These are phyloP conservation scores for Dittrichia graveolens DNA, from an alignment of 129 eudicot genomes.

Conservation along the genomic window DNA sequence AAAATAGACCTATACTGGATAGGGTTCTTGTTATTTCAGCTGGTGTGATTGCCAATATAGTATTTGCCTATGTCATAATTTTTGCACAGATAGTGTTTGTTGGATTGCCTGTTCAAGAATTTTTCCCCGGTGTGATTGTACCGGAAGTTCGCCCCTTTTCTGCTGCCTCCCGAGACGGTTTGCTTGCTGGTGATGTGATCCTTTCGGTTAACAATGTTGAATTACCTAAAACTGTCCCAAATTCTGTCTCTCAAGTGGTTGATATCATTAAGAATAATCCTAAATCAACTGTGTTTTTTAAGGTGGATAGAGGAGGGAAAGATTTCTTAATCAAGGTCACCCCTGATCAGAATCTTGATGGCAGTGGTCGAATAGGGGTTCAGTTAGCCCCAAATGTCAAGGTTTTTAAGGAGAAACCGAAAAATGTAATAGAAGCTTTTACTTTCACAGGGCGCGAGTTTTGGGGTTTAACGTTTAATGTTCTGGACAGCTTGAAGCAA, in stretches of 20 bases:
- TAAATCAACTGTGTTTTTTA: constrained; percentile 51
- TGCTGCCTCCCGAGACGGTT: constrained; percentile 86
- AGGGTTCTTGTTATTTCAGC: constrained; percentile 90
- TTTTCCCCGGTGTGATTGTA: constrained; percentile 84
- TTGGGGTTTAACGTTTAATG: constrained; percentile 72
- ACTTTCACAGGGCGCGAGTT: constrained; percentile 74
- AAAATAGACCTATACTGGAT: constrained; percentile 84
- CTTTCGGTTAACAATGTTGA: constrained; percentile 59
- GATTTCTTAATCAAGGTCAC: constrained; percentile 60
- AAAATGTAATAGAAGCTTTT: constrained; percentile 59
- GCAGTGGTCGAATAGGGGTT: constrained; percentile 83
- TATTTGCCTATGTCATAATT: constrained; percentile 77
- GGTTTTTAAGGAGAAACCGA: constrained; percentile 63
- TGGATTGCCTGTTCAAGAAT: constrained; percentile 94
- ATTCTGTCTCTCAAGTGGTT: constrained; percentile 74
- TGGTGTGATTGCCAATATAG: constrained; percentile 86
- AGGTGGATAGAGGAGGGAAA: constrained; percentile 51
- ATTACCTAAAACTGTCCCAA: constrained; percentile 54
- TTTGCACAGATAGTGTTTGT: constrained; percentile 76
- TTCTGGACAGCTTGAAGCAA: constrained; percentile 80
- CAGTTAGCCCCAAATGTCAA: constrained; percentile 74
- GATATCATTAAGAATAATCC: constrained; percentile 77
- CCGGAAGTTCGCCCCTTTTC: constrained; percentile 86
- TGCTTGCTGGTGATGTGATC: constrained; percentile 79
- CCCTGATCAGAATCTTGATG: constrained; percentile 78